Evolutionary conservation across 441 rosid species (phyloP).

Genomic region (Erodium chrysanthum): DNA sequence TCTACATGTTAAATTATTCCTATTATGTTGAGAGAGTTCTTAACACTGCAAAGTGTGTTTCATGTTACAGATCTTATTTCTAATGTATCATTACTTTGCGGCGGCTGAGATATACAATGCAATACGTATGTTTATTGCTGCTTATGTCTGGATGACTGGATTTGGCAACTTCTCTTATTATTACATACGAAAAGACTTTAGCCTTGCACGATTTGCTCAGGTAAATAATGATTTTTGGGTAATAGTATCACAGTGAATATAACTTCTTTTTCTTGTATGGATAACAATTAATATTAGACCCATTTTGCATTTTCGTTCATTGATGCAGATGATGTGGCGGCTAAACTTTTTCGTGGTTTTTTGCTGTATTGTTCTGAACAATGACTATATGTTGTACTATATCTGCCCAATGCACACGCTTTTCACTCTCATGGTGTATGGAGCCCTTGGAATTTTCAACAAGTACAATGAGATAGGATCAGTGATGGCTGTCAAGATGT

Average conservation of each 20-base stretch:
- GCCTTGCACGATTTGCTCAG: conserved; percentile 86
- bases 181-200: conserved; percentile 88
- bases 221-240: conserved; percentile 23
- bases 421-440: conserved; percentile 93
- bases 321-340: conserved; percentile 99
- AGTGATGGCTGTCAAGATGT: conserved; percentile 72
- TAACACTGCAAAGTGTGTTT: background rate
- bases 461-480: conserved; percentile 80
- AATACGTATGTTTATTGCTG: conserved; percentile 87
- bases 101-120: conserved; percentile 92
- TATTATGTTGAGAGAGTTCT: background rate
- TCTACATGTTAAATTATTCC: conserved; percentile 13
- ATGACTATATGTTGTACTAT: conserved; percentile 87
- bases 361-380: conserved; percentile 80
- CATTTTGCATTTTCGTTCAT: conserved; percentile 21
- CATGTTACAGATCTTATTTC: conserved; percentile 65
- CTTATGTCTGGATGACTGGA: conserved; percentile 99
- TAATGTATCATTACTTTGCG: conserved; percentile 96
- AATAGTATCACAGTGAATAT: background rate
- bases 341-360: conserved; percentile 86
- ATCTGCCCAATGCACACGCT: conserved; percentile 99
- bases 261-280: background rate
- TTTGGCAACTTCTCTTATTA: conserved; percentile 97
- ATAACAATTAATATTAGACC: conserved; percentile 1
- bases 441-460: conserved; percentile 80